Evolutionary conservation across 2,329 filamentous ascomycete species (phyloP).

Genomic region (Sphaceloma murrayae): DNA sequence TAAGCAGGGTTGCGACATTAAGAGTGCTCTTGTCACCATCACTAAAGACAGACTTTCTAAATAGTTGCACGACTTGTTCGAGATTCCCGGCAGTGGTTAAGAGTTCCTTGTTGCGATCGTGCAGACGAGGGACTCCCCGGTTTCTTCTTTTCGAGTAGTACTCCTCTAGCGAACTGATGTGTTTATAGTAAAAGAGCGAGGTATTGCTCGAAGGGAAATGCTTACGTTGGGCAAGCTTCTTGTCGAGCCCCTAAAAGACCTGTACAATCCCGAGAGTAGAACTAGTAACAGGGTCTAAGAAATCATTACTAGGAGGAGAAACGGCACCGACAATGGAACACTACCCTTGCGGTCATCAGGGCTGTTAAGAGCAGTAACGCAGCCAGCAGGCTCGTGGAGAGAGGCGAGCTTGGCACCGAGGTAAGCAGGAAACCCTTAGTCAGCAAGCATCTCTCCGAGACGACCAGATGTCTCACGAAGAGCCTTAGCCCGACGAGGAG

Average conservation of each 20-base stretch:
- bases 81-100: slow-evolving; percentile 92
- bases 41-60: slow-evolving; percentile 92
- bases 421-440: slow-evolving; percentile 98
- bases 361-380: slow-evolving; percentile 74
- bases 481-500: slow-evolving; percentile 96
- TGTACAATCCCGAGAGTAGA: slow-evolving; percentile 95
- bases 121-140: slow-evolving; percentile 85
- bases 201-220: slow-evolving; percentile 99
- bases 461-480: slow-evolving; percentile 97
- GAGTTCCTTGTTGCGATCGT: slow-evolving; percentile 87
- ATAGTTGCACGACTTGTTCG: slow-evolving; percentile 96
- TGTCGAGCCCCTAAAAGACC: slow-evolving; percentile 99
- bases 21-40: slow-evolving; percentile 98
- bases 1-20: slow-evolving; percentile 84
- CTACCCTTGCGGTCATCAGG: slow-evolving; percentile 80
- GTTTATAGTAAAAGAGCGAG: slow-evolving; percentile 89
- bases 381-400: slow-evolving; percentile 97
- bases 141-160: slow-evolving; percentile 91
- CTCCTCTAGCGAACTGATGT: slow-evolving; percentile 76
- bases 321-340: slow-evolving; percentile 97
- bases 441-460: slow-evolving; percentile 98
- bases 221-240: slow-evolving; percentile 98
- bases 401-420: slow-evolving; percentile 92
- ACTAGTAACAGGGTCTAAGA: slow-evolving; percentile 93
- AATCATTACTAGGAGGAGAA: slow-evolving; percentile 95